Conservation (phyloP, 371 early-diverging fungal genomes). For the Blakeslea trispora region DNA sequence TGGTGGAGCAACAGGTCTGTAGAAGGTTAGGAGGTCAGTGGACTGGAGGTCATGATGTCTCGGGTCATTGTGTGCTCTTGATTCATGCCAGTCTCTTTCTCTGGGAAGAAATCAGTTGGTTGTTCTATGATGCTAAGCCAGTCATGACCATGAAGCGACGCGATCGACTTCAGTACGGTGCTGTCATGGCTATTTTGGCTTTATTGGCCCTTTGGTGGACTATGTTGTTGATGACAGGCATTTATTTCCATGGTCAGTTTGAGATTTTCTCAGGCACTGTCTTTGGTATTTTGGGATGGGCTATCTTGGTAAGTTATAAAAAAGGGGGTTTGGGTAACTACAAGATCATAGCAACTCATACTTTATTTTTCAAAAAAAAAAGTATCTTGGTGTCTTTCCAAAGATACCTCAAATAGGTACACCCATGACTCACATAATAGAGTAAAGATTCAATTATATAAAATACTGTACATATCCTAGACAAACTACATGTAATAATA, state of each 20-base stretch:
- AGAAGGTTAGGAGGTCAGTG: slow-evolving; percentile 70
- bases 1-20: slow-evolving; percentile 52
- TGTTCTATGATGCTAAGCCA: slow-evolving; percentile 28
- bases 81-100: slow-evolving; percentile 82
- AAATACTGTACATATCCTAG: no score
- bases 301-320: slow-evolving; percentile 38
- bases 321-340: no score
- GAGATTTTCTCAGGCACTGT: slow-evolving; percentile 74
- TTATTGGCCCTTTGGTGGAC: slow-evolving; percentile 67
- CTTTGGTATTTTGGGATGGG: slow-evolving; percentile 75
- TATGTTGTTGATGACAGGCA: slow-evolving; percentile 77
- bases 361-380: no score
- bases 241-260: slow-evolving; percentile 77
- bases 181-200: slow-evolving; percentile 35
- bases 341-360: no score
- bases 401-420: slow-evolving; percentile 26
- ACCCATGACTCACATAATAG: slow-evolving; percentile 12
- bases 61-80: slow-evolving; percentile 89
- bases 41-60: slow-evolving; percentile 80
- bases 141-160: slow-evolving; percentile 21
- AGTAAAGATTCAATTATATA: not conserved
- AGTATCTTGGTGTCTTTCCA: slow-evolving; percentile 48
- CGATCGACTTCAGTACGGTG: slow-evolving; percentile 26
- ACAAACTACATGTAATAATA: no score
- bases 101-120: slow-evolving; percentile 66